Conservation (phyloP, 441 rosid species). For the Erysimum cheiri region DNA sequence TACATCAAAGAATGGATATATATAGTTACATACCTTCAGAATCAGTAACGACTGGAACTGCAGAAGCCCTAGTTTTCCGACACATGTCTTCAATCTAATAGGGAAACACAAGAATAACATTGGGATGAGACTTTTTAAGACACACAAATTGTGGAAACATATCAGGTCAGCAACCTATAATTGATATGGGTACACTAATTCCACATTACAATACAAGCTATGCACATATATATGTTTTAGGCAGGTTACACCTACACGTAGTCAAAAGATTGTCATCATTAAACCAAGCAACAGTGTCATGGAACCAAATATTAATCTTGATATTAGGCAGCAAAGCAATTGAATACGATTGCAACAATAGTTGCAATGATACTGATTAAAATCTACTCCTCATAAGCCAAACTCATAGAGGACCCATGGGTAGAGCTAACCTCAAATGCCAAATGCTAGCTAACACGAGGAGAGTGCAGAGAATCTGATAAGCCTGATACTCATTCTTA, state of each 20-base stretch:
- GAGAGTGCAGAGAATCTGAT: conserved; percentile 11
- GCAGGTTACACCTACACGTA: conserved; percentile 21
- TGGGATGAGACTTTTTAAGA: conserved; percentile 23
- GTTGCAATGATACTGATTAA: not conserved
- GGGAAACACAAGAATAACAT: conserved; percentile 25
- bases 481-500: not conserved
- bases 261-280: not conserved
- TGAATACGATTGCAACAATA: conserved; percentile 15
- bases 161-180: conserved; percentile 9
- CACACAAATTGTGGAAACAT: conserved; percentile 14
- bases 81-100: conserved; percentile 91
- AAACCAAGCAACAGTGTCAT: conserved; percentile 17
- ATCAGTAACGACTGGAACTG: conserved; percentile 89
- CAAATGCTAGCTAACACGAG: conserved; percentile 21
- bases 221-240: not conserved
- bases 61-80: conserved; percentile 70
- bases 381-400: conserved; percentile 17
- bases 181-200: too few relatives aligned
- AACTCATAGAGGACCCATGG: conserved; percentile 10
- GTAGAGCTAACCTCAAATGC: not conserved
- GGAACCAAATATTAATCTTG: not conserved
- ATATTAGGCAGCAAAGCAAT: conserved; percentile 11
- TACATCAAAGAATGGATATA: conserved; percentile 20
- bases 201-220: not conserved
- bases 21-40: conserved; percentile 74